A percentile compares a stretch with the other conserved stretches of the same genome.
Evolutionary conservation across 441 rosid genomes (phyloP).

Genomic region (Syzygium syzygioides): DNA sequence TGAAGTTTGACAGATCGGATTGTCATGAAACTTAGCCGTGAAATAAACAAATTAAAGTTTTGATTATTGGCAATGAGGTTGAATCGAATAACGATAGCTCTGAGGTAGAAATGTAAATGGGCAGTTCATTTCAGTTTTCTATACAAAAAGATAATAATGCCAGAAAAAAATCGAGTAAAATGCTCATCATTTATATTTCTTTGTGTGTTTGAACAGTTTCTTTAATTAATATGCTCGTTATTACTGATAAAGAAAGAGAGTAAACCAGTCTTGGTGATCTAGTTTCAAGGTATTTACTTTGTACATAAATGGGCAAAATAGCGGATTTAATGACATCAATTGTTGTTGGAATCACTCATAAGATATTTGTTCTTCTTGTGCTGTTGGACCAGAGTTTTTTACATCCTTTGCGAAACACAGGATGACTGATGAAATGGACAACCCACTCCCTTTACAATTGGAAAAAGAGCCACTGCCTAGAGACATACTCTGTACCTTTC

Average conservation of each 20-base stretch:
- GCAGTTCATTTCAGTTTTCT: background rate
- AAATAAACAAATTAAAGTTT: background rate
- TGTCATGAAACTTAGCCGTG: background rate
- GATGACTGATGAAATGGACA: conserved; percentile 40
- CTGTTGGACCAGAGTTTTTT: background rate
- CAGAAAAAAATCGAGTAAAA: background rate
- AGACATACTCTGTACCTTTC: conserved; percentile 53
- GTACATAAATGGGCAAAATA: background rate
- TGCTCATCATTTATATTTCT: background rate
- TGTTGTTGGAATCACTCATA: background rate
- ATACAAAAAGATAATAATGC: background rate
- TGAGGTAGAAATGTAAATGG: background rate
- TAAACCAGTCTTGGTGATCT: background rate
- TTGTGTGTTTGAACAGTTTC: background rate
- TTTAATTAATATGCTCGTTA: background rate
- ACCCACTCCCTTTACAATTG: conserved; percentile 41
- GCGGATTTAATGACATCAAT: background rate
- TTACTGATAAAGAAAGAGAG: background rate
- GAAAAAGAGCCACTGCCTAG: conserved; percentile 47
- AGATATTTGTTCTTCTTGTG: background rate
- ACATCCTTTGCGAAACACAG: conserved; percentile 3
- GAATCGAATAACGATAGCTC: background rate
- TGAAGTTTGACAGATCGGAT: background rate
- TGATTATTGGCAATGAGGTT: background rate
- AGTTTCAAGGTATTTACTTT: background rate